Percentiles rank a stretch among this genome's conserved stretches.
Conservation (phyloP, 345 rosid genomes). For the Sonneratia alba region DNA sequence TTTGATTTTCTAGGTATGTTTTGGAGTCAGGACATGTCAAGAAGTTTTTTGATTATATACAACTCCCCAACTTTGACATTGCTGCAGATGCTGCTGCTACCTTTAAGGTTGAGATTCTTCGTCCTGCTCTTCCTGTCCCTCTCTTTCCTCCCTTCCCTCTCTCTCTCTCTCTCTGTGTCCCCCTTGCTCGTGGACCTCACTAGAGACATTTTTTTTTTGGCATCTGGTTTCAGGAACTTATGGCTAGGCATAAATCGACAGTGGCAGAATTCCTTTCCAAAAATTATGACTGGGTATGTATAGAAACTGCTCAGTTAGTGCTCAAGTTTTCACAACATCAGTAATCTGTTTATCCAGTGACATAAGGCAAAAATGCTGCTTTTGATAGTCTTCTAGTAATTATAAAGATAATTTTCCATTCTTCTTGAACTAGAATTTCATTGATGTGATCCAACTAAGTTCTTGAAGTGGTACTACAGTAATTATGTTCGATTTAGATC, state of each 20-base stretch:
- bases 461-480: neutral
- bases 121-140: neutral
- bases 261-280: slow-evolving; percentile 88
- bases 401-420: neutral
- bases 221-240: slow-evolving; percentile 57
- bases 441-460: neutral
- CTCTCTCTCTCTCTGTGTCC: slow-evolving; percentile 3
- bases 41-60: slow-evolving; percentile 86
- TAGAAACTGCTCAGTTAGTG: neutral
- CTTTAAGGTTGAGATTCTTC: slow-evolving; percentile 55
- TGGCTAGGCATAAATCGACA: slow-evolving; percentile 97
- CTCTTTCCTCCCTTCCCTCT: slow-evolving; percentile 1
- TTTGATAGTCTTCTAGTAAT: neutral
- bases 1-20: slow-evolving; percentile 51
- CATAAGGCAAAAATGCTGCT: neutral
- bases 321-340: neutral
- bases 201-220: slow-evolving; percentile 13
- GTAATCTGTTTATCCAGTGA: neutral
- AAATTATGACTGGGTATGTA: slow-evolving; percentile 88
- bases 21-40: slow-evolving; percentile 76
- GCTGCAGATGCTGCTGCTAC: slow-evolving; percentile 99
- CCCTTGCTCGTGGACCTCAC: slow-evolving; percentile 1
- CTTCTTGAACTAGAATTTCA: neutral
- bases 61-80: slow-evolving; percentile 90
- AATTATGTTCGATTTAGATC: neutral